Base-by-base conservation (phyloP, 495 filamentous ascomycete genomes). In the Cryomyces minteri region DNA sequence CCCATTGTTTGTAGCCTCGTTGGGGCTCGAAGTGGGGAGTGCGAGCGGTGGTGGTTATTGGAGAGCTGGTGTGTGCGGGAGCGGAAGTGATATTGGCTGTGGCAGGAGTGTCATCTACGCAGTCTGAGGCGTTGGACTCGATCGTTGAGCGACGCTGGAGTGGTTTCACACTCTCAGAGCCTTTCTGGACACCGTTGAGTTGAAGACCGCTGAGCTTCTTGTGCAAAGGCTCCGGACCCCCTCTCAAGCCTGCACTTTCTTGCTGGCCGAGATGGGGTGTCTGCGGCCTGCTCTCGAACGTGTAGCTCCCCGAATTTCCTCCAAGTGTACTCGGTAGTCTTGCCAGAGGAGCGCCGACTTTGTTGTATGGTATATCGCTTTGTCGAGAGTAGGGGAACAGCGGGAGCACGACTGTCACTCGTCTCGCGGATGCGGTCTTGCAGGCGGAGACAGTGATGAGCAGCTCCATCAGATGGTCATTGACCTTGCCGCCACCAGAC, bases 1-100 rank as follows among this genome's bases (percentile, higher is more conserved):
- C 87, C 90, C 92, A 96, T 67, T 93, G 84, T 63, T 88, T 92
- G 59, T 96, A 98, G 11, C 90, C 90, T 1, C 86, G 83, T 51
- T 85, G 84, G 0, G 85, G 79, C 51, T 82, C 67, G 64, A 94
- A 94, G 25, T 51, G 41, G 1, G 36, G 69, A 6, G 53, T 55
- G 12, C 28, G 30, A 4, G 31, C 34, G 2, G 14, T 44, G 25
- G 7, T 12, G 5, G 41, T 41, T 0, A 37, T 32, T 1, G 44
- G 25, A 28, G 38, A 6, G 25, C 33, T 30, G 14, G 32, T 39
- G 11, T 41, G 40, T 14, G 8, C 40, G 34, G 9, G 34, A 14
- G 9, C 34, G 34, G 34, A 10, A 38, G 9, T 38, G 34, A 9
- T 14, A 41, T 41, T 41, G 25, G 58, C 38, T 9, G 74, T 78